Conservation (phyloP, 2,329 filamentous ascomycete species). For the Emydomyces testavorans region DNA sequence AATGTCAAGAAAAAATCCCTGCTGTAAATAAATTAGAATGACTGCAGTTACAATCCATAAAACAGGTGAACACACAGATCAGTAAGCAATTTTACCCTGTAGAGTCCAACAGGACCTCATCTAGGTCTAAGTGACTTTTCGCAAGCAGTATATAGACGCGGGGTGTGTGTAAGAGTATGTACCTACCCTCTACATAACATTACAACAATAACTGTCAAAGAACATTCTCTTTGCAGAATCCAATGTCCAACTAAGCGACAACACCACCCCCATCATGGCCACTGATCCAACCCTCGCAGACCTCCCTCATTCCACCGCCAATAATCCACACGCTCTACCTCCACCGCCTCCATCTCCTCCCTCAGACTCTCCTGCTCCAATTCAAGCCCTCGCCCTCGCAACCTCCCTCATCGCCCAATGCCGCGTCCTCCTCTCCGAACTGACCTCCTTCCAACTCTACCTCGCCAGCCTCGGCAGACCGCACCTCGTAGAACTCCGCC, state of each 20-base stretch:
- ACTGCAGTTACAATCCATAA: too few species aligned
- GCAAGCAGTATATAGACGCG: too few species aligned
- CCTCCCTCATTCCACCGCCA: neutral
- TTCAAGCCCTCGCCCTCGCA: slow-evolving; percentile 18
- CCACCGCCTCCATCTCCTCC: neutral
- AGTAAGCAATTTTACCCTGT: too few species aligned
- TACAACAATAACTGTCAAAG: too few species aligned
- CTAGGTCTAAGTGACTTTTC: too few species aligned
- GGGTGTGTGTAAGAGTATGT: too few species aligned
- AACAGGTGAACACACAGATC: too few species aligned
- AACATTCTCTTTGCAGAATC: too few species aligned
- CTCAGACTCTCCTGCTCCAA: neutral
- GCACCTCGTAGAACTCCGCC: slow-evolving; percentile 40
- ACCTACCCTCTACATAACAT: too few species aligned
- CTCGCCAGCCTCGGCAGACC: slow-evolving; percentile 35
- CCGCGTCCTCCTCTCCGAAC: slow-evolving; percentile 34
- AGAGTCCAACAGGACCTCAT: too few species aligned
- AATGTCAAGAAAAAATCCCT: too few species aligned
- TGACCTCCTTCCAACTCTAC: slow-evolving; percentile 36
- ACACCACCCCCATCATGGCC: neutral
- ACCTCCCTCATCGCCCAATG: slow-evolving; percentile 30
- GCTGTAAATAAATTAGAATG: too few species aligned
- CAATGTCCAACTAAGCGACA: neutral
- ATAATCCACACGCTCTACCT: neutral
- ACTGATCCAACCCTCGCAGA: neutral